These are phyloP conservation scores for Vitis hybrid DNA, from an alignment of 177 flowering plant genomes.

Conservation along the genomic window DNA sequence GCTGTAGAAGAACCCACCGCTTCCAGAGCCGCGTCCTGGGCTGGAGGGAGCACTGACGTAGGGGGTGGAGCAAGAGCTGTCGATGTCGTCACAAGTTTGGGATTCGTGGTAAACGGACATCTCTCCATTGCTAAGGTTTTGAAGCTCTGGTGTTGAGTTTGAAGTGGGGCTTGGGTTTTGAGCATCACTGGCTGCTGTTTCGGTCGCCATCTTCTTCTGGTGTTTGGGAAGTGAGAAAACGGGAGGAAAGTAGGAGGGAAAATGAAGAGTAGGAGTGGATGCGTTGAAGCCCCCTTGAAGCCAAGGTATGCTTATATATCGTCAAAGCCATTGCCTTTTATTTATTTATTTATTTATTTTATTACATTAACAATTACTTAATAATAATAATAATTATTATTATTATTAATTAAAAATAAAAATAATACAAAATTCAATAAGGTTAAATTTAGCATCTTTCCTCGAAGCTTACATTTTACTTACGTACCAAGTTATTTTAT, in stretches of 20 bases:
- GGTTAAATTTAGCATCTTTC: too few species aligned
- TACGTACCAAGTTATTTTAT: too few species aligned
- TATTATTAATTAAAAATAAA: too few species aligned
- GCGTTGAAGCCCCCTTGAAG: too few species aligned
- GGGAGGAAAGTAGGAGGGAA: too few species aligned
- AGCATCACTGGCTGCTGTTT: neutral
- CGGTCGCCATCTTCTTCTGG: neutral
- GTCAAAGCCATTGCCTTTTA: constrained; percentile 8
- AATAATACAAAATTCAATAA: too few species aligned
- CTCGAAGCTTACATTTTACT: too few species aligned
- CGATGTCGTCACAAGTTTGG: constrained; percentile 25
- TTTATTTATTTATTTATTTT: too few species aligned
- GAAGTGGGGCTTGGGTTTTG: neutral
- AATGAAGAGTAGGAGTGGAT: too few species aligned
- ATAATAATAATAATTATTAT: neutral
- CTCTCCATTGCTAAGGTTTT: constrained; percentile 14
- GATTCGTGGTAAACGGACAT: neutral
- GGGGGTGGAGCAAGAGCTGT: constrained; percentile 53
- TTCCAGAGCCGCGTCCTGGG: constrained; percentile 37
- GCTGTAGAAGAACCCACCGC: constrained; percentile 48
- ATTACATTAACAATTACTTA: neutral
- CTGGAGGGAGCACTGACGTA: constrained; percentile 58
- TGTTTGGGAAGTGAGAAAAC: too few species aligned
- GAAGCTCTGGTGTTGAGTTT: constrained; percentile 7
- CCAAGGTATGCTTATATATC: neutral